Conservation (phyloP, 176 grass and related monocot genomes). For the Urochloa ruziziensis region DNA sequence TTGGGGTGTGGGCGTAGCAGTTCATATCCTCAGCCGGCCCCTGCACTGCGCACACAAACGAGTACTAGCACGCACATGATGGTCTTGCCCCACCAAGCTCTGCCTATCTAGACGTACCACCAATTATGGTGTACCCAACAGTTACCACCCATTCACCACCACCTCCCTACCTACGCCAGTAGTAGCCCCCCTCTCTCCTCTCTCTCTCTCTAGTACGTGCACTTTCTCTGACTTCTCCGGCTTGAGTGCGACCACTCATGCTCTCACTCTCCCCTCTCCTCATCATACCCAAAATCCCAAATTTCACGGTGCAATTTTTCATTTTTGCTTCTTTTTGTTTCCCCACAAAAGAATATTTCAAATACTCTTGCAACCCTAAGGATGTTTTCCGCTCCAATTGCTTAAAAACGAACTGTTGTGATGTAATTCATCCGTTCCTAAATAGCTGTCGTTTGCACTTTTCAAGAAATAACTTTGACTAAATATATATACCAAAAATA, state of each 20-base stretch:
- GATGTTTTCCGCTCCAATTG: too few species aligned
- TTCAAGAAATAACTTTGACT: too few species aligned
- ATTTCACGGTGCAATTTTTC: too few species aligned
- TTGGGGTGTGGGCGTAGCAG: background rate
- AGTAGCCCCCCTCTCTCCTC: too few species aligned
- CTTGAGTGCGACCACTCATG: constrained; percentile 4
- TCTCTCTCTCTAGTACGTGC: background rate
- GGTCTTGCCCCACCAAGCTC: background rate
- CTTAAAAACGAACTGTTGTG: too few species aligned
- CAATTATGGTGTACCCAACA: constrained; percentile 31
- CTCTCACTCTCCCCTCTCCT: background rate
- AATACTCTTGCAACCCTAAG: too few species aligned
- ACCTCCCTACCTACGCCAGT: background rate
- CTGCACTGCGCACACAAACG: background rate
- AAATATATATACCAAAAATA: too few species aligned
- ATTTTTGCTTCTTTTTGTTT: too few species aligned
- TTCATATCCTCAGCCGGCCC: background rate
- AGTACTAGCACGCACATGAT: constrained; percentile 43
- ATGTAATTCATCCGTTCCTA: too few species aligned
- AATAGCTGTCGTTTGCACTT: too few species aligned
- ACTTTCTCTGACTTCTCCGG: background rate
- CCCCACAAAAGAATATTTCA: too few species aligned
- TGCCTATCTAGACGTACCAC: background rate
- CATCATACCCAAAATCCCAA: too few species aligned
- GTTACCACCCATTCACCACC: background rate